phyloP scores from a whole-genome alignment of 2,329 filamentous ascomycete species.

The Claviceps purpurea region DNA sequence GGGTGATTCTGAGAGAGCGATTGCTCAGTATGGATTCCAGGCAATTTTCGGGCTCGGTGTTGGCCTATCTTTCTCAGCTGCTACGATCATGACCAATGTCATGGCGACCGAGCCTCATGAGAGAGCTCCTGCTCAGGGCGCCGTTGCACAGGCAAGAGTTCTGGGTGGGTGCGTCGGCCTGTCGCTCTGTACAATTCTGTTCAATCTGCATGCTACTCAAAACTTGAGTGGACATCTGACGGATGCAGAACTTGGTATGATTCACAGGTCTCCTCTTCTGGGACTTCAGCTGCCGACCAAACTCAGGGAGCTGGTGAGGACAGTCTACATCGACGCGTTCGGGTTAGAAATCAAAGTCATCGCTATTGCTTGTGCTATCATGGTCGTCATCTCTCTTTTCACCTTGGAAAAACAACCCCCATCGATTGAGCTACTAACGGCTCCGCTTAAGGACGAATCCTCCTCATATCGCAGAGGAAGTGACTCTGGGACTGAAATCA shows the following conservation, averaged over 20 bases:
- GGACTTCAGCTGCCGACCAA: constrained; percentile 20
- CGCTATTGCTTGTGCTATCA: constrained; percentile 28
- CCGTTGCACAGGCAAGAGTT: constrained; percentile 45
- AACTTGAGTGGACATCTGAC: constrained; percentile 24
- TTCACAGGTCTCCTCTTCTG: constrained; percentile 31
- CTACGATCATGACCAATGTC: constrained; percentile 44
- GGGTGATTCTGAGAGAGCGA: constrained; percentile 18
- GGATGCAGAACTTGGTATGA: constrained; percentile 22
- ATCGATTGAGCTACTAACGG: constrained; percentile 19
- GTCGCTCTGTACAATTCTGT: constrained; percentile 44
- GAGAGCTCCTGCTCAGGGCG: constrained; percentile 44
- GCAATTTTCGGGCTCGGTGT: constrained; percentile 45
- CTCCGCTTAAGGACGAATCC: constrained; percentile 16
- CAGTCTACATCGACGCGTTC: constrained; percentile 33
- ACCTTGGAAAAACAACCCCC: constrained; percentile 29
- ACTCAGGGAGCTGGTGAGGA: constrained; percentile 21
- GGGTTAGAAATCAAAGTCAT: constrained; percentile 32
- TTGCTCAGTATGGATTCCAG: constrained; percentile 39
- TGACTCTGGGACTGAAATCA: constrained; percentile 25
- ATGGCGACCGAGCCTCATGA: constrained; percentile 33
- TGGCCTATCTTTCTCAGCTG: constrained; percentile 42
- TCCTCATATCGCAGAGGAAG: constrained; percentile 19
- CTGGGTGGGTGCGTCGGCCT: constrained; percentile 47
- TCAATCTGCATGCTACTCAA: constrained; percentile 31
- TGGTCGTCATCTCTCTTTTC: constrained; percentile 30